Conservation (phyloP, 805 yeast genomes). For the Tetrapisispora arboricola region DNA sequence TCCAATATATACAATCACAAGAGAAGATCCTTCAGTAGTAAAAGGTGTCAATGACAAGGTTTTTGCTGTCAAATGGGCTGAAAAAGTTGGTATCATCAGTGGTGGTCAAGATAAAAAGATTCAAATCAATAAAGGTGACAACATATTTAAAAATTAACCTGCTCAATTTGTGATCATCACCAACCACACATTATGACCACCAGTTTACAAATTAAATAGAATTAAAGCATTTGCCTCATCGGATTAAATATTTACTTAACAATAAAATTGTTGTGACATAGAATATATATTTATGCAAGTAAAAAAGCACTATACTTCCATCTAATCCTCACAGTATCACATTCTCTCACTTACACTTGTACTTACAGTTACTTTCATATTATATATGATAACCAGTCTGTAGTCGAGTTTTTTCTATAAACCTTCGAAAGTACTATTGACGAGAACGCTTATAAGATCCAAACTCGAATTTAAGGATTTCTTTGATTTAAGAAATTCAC, state of each 20-base stretch:
- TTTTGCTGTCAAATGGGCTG: constrained; percentile 82
- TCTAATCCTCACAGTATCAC: no score
- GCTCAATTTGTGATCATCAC: not conserved
- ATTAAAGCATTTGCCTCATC: not conserved
- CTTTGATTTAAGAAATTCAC: no score
- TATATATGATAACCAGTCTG: no score
- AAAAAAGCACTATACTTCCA: no score
- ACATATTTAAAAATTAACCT: constrained; percentile 19
- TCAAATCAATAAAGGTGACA: constrained; percentile 57
- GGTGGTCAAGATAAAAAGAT: constrained; percentile 93
- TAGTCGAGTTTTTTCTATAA: no score
- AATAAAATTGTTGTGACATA: not conserved
- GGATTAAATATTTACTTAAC: not conserved
- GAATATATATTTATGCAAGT: not conserved
- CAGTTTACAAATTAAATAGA: no score
- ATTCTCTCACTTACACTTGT: no score
- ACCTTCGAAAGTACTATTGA: no score
- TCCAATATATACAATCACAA: constrained; percentile 69
- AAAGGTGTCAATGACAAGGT: constrained; percentile 51
- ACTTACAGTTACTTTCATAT: no score
- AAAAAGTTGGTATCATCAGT: constrained; percentile 67
- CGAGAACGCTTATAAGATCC: no score
- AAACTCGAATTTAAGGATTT: no score
- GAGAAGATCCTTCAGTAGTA: constrained; percentile 44
- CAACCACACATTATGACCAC: not conserved